These are phyloP conservation scores for Neolentinus lepideus DNA, from an alignment of 1,284 basidiomycete species.

Conservation along the genomic window DNA sequence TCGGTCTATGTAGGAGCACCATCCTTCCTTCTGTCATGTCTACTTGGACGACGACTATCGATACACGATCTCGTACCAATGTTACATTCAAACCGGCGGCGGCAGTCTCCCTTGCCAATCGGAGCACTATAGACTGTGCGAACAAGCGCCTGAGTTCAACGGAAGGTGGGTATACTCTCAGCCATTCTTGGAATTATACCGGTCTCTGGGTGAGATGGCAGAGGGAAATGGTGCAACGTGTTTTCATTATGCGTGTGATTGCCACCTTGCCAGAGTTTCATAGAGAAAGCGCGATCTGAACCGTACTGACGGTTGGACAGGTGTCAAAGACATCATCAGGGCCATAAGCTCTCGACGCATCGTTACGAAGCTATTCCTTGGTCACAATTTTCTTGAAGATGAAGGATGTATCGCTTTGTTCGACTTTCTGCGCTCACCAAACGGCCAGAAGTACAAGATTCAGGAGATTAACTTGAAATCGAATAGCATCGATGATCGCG, in stretches of 20 bases:
- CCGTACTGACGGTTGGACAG: constrained; percentile 17
- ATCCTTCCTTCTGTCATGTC: background rate
- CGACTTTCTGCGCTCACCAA: constrained; percentile 40
- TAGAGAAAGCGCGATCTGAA: background rate
- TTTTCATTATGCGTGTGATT: background rate
- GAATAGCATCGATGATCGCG: constrained; percentile 46
- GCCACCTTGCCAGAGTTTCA: background rate
- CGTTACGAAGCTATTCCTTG: constrained; percentile 45
- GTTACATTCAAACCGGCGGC: background rate
- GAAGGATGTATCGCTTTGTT: constrained; percentile 52
- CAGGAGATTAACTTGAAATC: constrained; percentile 49
- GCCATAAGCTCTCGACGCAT: constrained; percentile 32
- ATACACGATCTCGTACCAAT: background rate
- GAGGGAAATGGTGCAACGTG: background rate
- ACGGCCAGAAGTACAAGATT: constrained; percentile 40
- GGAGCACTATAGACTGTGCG: background rate
- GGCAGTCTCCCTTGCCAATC: background rate
- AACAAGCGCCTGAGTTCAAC: background rate
- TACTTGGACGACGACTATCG: background rate
- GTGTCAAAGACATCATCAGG: constrained; percentile 42
- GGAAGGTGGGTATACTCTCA: background rate
- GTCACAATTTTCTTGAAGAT: constrained; percentile 52
- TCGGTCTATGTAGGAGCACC: no score
- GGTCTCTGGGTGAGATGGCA: background rate
- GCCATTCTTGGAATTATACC: background rate